A percentile compares a stretch with the other conserved stretches of the same genome.
phyloP scores from a whole-genome alignment of 169 alveolate genomes.

The Eimeria praecox region DNA sequence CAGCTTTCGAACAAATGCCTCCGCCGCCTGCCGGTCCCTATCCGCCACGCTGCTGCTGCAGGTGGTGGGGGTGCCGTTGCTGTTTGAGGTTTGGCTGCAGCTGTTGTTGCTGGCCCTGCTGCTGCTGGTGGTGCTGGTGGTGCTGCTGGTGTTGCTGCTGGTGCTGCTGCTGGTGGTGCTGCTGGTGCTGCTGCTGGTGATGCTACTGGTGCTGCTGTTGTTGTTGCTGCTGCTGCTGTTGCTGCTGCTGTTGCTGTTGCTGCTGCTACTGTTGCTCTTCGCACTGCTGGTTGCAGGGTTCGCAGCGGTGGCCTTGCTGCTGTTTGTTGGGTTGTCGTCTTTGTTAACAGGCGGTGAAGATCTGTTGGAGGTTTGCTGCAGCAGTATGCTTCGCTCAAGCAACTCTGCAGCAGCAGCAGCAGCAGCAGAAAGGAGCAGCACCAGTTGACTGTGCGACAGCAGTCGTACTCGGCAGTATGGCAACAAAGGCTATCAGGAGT shows the following conservation, averaged over 20 bases:
- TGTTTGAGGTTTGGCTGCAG: not conserved
- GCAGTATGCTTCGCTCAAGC: constrained; percentile 21
- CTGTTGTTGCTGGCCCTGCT: not conserved
- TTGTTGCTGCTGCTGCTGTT: not conserved
- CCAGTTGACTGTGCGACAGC: not conserved
- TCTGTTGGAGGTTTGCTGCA: constrained; percentile 30
- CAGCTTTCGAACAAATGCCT: constrained; percentile 20
- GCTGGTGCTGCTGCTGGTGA: constrained; percentile 17
- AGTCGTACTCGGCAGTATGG: not conserved
- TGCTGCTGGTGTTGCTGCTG: not conserved
- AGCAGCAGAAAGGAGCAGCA: not conserved
- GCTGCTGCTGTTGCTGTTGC: not conserved
- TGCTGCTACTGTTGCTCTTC: not conserved
- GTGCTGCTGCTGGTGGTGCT: not conserved
- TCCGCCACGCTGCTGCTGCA: constrained; percentile 32
- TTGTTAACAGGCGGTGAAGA: not conserved
- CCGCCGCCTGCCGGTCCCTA: constrained; percentile 50
- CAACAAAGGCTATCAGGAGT: not conserved
- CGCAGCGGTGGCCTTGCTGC: not conserved
- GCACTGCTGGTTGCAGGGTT: not conserved
- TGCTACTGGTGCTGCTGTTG: not conserved
- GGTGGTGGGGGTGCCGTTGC: not conserved
- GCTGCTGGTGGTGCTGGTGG: not conserved
- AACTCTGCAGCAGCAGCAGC: constrained; percentile 23
- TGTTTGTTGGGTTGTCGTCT: not conserved